Evolutionary conservation across 2,329 filamentous ascomycete species (phyloP).

Genomic region (Achaetomium macrosporum): DNA sequence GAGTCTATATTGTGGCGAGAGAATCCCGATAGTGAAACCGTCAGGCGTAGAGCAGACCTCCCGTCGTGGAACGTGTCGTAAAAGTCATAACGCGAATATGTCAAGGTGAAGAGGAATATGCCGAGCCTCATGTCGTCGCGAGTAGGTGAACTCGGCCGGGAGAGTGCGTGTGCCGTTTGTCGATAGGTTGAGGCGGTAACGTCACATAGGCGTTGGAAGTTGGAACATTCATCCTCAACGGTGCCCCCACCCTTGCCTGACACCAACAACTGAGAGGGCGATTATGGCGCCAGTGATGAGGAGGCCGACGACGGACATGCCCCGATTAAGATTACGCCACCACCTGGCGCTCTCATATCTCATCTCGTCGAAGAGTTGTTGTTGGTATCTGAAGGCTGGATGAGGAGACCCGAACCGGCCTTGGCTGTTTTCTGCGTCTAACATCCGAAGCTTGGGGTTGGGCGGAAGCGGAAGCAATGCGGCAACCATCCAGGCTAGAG

Average conservation of each 20-base stretch:
- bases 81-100: not conserved
- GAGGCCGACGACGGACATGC: slow-evolving; percentile 52
- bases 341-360: slow-evolving; percentile 49
- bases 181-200: not conserved
- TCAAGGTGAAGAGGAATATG: not conserved
- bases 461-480: slow-evolving; percentile 66
- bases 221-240: not conserved
- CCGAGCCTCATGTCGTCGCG: not conserved
- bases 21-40: not conserved
- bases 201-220: no score
- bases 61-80: slow-evolving; percentile 10
- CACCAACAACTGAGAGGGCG: slow-evolving; percentile 47
- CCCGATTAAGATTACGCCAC: slow-evolving; percentile 56
- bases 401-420: slow-evolving; percentile 36
- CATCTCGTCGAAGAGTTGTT: slow-evolving; percentile 37
- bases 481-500: slow-evolving; percentile 70
- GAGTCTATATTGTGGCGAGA: not conserved
- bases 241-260: slow-evolving; percentile 44
- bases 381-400: slow-evolving; percentile 30
- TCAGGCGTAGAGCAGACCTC: not conserved
- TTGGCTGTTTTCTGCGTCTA: slow-evolving; percentile 39
- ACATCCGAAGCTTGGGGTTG: slow-evolving; percentile 47
- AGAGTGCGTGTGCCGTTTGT: slow-evolving; percentile 3
- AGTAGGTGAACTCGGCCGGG: not conserved
- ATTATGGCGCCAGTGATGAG: slow-evolving; percentile 49